A percentile compares a stretch with the other conserved stretches of the same genome.
These are phyloP conservation scores for Aspergillus heteromorphus DNA, from an alignment of 495 filamentous ascomycete genomes.

Conservation along the genomic window DNA sequence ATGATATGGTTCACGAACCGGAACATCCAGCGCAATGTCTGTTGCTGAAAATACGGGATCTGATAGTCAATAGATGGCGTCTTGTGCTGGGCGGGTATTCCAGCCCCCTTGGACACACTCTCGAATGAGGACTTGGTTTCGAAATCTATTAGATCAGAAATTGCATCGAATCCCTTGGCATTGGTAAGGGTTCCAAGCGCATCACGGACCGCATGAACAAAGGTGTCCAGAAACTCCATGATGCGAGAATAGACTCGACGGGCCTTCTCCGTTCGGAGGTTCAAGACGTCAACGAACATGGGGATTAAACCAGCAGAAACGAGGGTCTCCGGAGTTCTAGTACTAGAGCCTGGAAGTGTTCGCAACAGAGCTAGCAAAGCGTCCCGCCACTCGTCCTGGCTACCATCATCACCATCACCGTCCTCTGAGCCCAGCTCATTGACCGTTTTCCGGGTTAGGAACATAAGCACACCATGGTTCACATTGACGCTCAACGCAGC, in stretches of 20 bases:
- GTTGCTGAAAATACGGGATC: constrained; percentile 86
- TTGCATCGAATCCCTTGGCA: constrained; percentile 76
- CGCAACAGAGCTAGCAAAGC: constrained; percentile 76
- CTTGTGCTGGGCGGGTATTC: constrained; percentile 71
- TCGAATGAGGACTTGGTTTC: constrained; percentile 70
- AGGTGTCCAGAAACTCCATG: constrained; percentile 77
- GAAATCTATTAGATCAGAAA: constrained; percentile 75
- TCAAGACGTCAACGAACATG: constrained; percentile 84
- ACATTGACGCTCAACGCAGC: constrained; percentile 86
- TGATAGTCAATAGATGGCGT: constrained; percentile 83
- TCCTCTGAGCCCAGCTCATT: constrained; percentile 65
- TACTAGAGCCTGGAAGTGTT: constrained; percentile 62
- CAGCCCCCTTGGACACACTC: constrained; percentile 57
- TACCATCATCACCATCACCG: constrained; percentile 50
- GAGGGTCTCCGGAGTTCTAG: constrained; percentile 66
- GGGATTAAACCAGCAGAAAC: constrained; percentile 83
- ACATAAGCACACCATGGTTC: constrained; percentile 94
- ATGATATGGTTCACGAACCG: constrained; percentile 96
- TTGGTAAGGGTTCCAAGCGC: constrained; percentile 74
- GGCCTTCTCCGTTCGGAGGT: constrained; percentile 73
- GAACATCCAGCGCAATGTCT: constrained; percentile 86
- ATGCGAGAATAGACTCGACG: constrained; percentile 75
- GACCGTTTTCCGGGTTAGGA: constrained; percentile 83
- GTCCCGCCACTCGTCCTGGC: constrained; percentile 82
- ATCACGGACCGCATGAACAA: constrained; percentile 74